A percentile compares a stretch with the other conserved stretches of the same genome.
Conservation (phyloP, 2,329 filamentous ascomycete genomes). For the Bipolaris cookei region DNA sequence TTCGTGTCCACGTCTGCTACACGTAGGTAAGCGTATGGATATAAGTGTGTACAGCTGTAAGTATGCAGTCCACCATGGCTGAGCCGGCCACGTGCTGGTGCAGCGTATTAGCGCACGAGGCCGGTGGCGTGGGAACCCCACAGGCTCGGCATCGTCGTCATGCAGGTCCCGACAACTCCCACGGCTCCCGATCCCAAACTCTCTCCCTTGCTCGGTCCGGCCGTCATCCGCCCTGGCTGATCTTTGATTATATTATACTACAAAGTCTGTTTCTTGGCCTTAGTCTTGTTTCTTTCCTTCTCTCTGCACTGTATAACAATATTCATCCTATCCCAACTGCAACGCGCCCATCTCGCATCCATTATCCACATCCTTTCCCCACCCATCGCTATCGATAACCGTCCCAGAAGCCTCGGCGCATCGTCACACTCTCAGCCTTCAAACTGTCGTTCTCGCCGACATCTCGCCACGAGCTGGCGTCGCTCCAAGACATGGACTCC, state of each 20-base stretch:
- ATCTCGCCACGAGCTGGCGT: constrained; percentile 44
- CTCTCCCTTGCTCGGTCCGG: constrained; percentile 12
- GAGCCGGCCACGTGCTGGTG: background rate
- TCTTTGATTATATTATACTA: background rate
- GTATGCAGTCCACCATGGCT: background rate
- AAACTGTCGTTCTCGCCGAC: constrained; percentile 36
- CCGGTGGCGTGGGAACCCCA: constrained; percentile 14
- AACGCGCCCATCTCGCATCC: background rate
- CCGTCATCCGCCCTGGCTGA: background rate
- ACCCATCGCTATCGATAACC: constrained; percentile 26
- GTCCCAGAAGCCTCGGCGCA: constrained; percentile 14
- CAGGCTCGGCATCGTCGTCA: constrained; percentile 11
- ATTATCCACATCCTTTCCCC: background rate
- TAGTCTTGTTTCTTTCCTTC: background rate
- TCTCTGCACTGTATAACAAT: background rate
- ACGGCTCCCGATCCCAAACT: background rate
- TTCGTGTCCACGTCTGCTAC: background rate
- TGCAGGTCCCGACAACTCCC: constrained; percentile 20
- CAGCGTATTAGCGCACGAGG: constrained; percentile 4
- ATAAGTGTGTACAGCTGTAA: no score
- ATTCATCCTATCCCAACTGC: background rate
- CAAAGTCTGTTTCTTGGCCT: background rate
- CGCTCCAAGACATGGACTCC: constrained; percentile 35
- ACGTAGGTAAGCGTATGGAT: background rate
- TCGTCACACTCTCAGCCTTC: constrained; percentile 17